Conservation (phyloP, 1,284 basidiomycete genomes). For the Moesziomyces sp. region DNA sequence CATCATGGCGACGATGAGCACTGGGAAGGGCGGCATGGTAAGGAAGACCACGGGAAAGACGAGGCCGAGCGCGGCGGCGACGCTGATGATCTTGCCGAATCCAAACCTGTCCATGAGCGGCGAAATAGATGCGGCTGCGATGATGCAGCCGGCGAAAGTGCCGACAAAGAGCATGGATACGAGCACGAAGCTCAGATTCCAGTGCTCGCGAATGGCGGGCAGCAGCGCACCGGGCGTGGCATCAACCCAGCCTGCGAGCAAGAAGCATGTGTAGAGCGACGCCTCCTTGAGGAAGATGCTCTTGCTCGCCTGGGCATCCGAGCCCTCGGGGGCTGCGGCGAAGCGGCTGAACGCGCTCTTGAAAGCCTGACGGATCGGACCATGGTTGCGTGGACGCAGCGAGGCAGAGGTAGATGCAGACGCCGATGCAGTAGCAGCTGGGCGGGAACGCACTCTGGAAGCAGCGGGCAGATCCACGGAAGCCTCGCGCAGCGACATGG, state of each 20-base stretch:
- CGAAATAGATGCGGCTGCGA: slow-evolving; percentile 30
- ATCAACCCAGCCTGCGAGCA: slow-evolving; percentile 49
- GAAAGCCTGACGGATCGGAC: slow-evolving; percentile 19
- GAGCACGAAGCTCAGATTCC: slow-evolving; percentile 36
- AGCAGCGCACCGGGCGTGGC: slow-evolving; percentile 45
- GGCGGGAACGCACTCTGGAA: slow-evolving; percentile 5
- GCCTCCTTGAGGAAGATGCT: slow-evolving; percentile 42
- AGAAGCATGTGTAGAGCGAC: slow-evolving; percentile 38
- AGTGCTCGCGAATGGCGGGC: slow-evolving; percentile 46
- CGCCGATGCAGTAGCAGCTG: slow-evolving; percentile 2
- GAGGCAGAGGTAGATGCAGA: slow-evolving; percentile 1
- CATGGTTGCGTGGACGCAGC: slow-evolving; percentile 12
- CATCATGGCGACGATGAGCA: slow-evolving; percentile 43
- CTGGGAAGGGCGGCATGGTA: slow-evolving; percentile 45
- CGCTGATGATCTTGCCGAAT: slow-evolving; percentile 38
- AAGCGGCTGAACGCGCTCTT: slow-evolving; percentile 19
- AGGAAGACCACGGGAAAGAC: slow-evolving; percentile 38
- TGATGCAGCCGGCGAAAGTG: slow-evolving; percentile 49
- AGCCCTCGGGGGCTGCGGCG: not conserved
- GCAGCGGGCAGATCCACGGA: not conserved
- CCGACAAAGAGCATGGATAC: slow-evolving; percentile 51
- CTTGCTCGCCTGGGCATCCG: slow-evolving; percentile 6
- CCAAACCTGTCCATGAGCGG: slow-evolving; percentile 39
- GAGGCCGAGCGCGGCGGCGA: slow-evolving; percentile 22
- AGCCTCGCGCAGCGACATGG: slow-evolving; percentile 17